Evolutionary conservation across 2,329 filamentous ascomycete genomes (phyloP), one percentile per base, ranked within the genome.

Genomic region (Lasiodiplodia sp.): DNA sequence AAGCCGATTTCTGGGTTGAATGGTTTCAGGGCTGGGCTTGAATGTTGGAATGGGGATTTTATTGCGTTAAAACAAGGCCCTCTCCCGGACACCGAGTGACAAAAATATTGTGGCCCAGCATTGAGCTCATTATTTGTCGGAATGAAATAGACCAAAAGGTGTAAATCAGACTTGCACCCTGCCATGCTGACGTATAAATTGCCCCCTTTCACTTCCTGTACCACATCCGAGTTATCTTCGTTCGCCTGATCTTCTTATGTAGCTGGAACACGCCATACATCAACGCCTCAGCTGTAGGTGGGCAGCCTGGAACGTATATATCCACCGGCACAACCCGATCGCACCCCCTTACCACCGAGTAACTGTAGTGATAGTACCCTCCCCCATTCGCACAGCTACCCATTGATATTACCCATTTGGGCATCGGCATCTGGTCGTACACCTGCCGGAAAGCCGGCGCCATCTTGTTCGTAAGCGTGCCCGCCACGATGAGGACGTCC

Each of bases 401-500:
- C 92, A 95, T 95, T 74, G 89, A 92, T 75, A 91, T 87, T 23
- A 95, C 93, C 93, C 93, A 97, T 77, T 91, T 88, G 28, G 93
- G 93, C 37, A 97, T 93, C 34, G 93, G 93, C 93, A 97, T 97
- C 85, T 97, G 94, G 81, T 97, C 94, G 83, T 97, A 97, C 71
- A 96, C 91, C 83, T 96, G 92, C 80, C 94, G 87, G 77, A 97
- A 84, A 40, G 94, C 94, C 2, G 94, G 93, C 0, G 93, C 93
- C 94, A 97, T 97, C 86, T 97, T 97, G 86, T 97, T 97, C 74
- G 93, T 96, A 71, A 97, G 87, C 34, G 94, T 97, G 69, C 94
- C 94, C 31, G 94, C 93, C 34, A 97, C 94, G 76, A 97, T 96
- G 93, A 97, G 96, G 73, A 97, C 91, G 80, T 97, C 94, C 69